Base-by-base conservation (phyloP, 225 moss, liverwort and hornwort genomes). In the Bryoerythrophyllum caledonicum region DNA sequence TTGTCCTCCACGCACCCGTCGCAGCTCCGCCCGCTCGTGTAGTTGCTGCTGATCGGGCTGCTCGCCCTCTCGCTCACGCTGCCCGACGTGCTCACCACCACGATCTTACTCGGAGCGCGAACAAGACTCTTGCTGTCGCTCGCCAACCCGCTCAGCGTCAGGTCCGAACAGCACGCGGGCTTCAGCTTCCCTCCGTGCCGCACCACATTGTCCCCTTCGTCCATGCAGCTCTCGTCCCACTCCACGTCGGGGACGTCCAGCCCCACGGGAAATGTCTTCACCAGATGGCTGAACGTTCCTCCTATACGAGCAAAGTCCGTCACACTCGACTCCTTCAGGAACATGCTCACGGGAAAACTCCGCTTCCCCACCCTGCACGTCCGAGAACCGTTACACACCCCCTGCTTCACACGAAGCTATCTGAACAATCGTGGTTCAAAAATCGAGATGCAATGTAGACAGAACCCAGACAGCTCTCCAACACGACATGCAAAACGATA, bases 181-280 rank as follows among this genome's bases (percentile, higher is more conserved):
- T 99, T 90, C 67, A 81, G 68, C 35, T 87, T 87, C 60, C 93
- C 93, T 37, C 95, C 95, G 59, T 99, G 99, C 13, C 83, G 89
- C 3, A 99, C 99, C 76, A 83, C 79, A 23, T 28, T 83, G 19
- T 85, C 89, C 73, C 84, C 94, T 48, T 95, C 99, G 63, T 95
- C 93, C 90, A 99, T 90, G 80, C 92, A 84, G 74, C 94, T 91
- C 86, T 99, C 95, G 66, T 93, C 95, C 99, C 99, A 99, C 67
- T 84, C 90, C 73, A 99, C 95, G 25, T 93, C 93, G 37, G 81
- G 54, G 21, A 90, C 90, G 11, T 93, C 93, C 75, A 80, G 59
- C 1, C 84, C 87, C 53, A 86, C 82, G 0, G 92, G 83, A 69
- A 81, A 83, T 11, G 79, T 84, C 81, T 99, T 95, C 48, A 89